These are phyloP conservation scores for Syzygium aromaticum DNA, from an alignment of 345 rosid species.

Conservation along the genomic window DNA sequence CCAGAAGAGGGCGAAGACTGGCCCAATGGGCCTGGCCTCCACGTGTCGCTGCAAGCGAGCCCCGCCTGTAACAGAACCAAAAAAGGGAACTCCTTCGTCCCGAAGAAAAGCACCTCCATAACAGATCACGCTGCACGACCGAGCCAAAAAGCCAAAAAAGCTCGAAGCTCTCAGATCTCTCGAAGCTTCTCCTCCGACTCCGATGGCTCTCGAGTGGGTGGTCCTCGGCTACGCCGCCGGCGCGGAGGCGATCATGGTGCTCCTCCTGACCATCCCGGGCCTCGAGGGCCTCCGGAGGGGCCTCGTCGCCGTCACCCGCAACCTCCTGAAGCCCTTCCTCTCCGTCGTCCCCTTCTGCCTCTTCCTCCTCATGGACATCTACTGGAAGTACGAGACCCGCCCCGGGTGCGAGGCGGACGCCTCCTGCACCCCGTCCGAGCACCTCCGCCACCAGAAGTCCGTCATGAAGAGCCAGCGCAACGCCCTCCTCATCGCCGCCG, in stretches of 20 bases:
- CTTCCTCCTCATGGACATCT: conserved; percentile 80
- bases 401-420: conserved; percentile 56
- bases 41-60: background rate
- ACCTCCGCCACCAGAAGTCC: conserved; percentile 87
- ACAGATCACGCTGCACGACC: background rate
- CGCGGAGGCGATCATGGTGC: conserved; percentile 87
- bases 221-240: conserved; percentile 80
- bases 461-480: conserved; percentile 88
- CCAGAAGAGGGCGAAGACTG: background rate
- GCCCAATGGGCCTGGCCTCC: background rate
- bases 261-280: conserved; percentile 77
- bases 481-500: conserved; percentile 68
- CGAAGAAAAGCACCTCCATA: background rate
- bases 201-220: conserved; percentile 94
- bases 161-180: background rate
- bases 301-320: conserved; percentile 71
- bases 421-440: conserved; percentile 70
- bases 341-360: conserved; percentile 86
- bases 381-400: conserved; percentile 89
- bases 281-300: conserved; percentile 69
- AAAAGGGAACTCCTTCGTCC: background rate
- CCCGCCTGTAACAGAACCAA: background rate
- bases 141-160: no score
- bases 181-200: background rate
- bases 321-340: conserved; percentile 77